Base-by-base conservation (phyloP, 129 eudicot genomes). In the Flaveria ramosissima region DNA sequence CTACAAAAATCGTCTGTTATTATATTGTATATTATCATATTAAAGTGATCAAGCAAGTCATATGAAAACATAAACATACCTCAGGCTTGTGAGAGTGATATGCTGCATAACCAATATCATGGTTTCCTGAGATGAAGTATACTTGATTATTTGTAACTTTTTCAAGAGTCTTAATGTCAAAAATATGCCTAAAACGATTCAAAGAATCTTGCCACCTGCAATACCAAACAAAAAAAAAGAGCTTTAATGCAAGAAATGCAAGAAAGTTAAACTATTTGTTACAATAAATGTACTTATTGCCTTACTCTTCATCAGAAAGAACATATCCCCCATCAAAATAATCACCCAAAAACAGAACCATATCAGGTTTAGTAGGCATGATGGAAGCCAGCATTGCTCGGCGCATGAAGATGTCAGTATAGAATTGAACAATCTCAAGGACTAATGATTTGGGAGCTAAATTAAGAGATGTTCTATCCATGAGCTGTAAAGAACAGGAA, bases 261-360 rank as follows among this genome's bases (percentile, higher is more conserved):
- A 67, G 27, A 71, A 78, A 9, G 9, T 30, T 47, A 39, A 60
- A 51, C 52, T 36, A 11, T 9, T 51, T 50, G 36, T 17, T 52
- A 51, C 7, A 71, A 63, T 10, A 46, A 70, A 9, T n/a, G 47
- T 67, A 45, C 10, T 55, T 45, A 62, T 45, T 68, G 79, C 39
- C 97, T 91, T 91, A 89, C 99, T 95, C 97, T 80, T 91, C 92
- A 77, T 91, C 88, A 14, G 97, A 87, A 60, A 95, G 84, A 64
- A 70, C 42, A n/a, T 75, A 84, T 0, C 99, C 97, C 9, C 99
- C 99, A 70, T 95, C 97, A 68, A 95, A 91, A 81, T 89, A 88
- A 85, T 95, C 99, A 74, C 99, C 99, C 79, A 95, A 75, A 85
- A 95, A 95, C 85, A 95, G 82, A 72, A 89, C 78, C 51, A 84